A percentile compares a stretch with the other conserved stretches of the same genome.
phyloP scores from a whole-genome alignment of 208 protist species.

The Angomonas ambiguus region DNA sequence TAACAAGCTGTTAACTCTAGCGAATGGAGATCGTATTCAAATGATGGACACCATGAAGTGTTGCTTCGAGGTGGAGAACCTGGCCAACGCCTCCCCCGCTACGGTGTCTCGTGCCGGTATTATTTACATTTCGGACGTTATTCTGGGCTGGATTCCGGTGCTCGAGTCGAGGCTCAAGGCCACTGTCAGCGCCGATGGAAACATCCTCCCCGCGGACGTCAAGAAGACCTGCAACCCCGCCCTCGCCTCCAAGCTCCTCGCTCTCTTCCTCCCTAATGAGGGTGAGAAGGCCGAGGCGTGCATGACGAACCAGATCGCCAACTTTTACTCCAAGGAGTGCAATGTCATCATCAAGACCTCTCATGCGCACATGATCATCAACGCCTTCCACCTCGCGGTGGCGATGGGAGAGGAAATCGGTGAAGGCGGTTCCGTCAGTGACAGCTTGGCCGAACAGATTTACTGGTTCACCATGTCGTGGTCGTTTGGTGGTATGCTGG shows the following conservation, averaged over 20 bases:
- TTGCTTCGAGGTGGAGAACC: constrained; percentile 97
- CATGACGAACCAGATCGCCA: constrained; percentile 59
- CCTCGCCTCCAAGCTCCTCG: constrained; percentile 78
- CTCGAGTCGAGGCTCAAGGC: constrained; percentile 77
- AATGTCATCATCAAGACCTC: constrained; percentile 82
- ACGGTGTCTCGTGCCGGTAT: constrained; percentile 98
- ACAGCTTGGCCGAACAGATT: constrained; percentile 87
- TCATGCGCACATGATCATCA: constrained; percentile 84
- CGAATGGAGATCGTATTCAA: constrained; percentile 96
- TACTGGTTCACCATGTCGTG: constrained; percentile 94
- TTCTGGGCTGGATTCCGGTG: constrained; percentile 93
- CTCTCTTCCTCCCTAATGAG: constrained; percentile 66
- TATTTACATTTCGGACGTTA: constrained; percentile 95
- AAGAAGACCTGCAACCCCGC: constrained; percentile 63
- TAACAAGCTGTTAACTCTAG: constrained; percentile 98
- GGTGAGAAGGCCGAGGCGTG: constrained; percentile 26
- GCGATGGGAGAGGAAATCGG: constrained; percentile 82
- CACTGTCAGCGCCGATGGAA: constrained; percentile 56
- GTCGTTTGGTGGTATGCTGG: constrained; percentile 94
- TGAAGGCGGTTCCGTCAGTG: constrained; percentile 67
- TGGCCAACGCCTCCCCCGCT: constrained; percentile 98
- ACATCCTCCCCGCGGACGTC: constrained; percentile 79
- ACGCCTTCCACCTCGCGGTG: constrained; percentile 90
- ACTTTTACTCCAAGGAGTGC: constrained; percentile 91
- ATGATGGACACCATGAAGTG: constrained; percentile 96